Percentiles rank a stretch among this genome's conserved stretches.
Conservation (phyloP, 2,329 filamentous ascomycete genomes). For the Xylariaceae sp. region DNA sequence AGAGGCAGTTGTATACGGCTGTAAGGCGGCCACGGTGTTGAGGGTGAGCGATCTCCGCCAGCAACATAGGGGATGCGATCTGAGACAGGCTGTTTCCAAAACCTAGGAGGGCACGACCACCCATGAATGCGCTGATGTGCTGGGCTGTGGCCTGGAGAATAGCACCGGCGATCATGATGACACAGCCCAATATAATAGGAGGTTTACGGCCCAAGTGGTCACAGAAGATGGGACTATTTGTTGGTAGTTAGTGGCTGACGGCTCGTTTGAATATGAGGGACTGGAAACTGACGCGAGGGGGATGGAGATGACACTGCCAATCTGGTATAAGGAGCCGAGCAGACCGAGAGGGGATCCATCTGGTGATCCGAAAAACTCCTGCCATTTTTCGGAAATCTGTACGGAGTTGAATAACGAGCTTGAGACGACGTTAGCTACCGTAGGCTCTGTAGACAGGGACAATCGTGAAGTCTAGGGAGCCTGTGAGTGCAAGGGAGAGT, state of each 20-base stretch:
- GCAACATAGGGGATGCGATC: slow-evolving; percentile 45
- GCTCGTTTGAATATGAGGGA: not conserved
- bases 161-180: slow-evolving; percentile 49
- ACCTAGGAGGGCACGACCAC: slow-evolving; percentile 51
- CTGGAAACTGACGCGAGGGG: slow-evolving; percentile 44
- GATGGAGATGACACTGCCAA: slow-evolving; percentile 52
- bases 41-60: slow-evolving; percentile 49
- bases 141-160: slow-evolving; percentile 50
- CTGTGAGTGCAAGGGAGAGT: not conserved
- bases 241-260: slow-evolving; percentile 1
- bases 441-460: not conserved
- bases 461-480: not conserved
- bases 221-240: slow-evolving; percentile 43
- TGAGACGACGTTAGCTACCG: slow-evolving; percentile 6
- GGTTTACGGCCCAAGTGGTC: slow-evolving; percentile 44
- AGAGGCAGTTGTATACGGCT: slow-evolving; percentile 50
- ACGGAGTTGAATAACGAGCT: slow-evolving; percentile 43
- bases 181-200: slow-evolving; percentile 46
- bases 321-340: slow-evolving; percentile 53
- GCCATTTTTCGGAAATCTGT: slow-evolving; percentile 41
- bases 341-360: slow-evolving; percentile 43
- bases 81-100: slow-evolving; percentile 50
- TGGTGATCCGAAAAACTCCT: slow-evolving; percentile 43
- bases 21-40: slow-evolving; percentile 50
- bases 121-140: slow-evolving; percentile 43